Evolutionary conservation across 345 rosid genomes (phyloP), one percentile per base, ranked within the genome.

Genomic region (Ceriops tagal): DNA sequence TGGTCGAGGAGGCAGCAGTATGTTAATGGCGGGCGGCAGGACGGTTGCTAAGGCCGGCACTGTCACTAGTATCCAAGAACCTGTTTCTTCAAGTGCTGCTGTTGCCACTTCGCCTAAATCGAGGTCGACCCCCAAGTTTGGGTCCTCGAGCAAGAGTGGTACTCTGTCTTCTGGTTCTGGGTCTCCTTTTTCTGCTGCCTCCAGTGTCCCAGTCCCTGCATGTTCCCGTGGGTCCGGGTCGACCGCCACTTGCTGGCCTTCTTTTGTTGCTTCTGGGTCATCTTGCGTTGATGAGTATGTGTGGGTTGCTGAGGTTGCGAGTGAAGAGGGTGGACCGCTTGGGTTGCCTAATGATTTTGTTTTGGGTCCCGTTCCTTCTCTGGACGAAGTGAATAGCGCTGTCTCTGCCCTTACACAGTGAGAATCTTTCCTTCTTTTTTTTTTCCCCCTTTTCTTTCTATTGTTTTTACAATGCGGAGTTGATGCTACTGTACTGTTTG

Each of bases 331-430:
- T 0, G 69, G 15, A 47, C 27, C 66, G 5, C 13, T n/a, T 70
- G 62, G 67, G 61, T 35, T 62, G 32, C 30, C 58, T 63, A 85
- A 85, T 74, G 88, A 87, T 53, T 77, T 57, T 55, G 53, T 77
- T 69, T 74, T 84, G 3, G 91, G 89, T 24, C 73, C 85, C 73
- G 86, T 81, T 77, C 98, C 97, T 62, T 87, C 92, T 21, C 9
- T 72, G 20, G 92, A 84, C 4, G 98, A 93, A 83, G 93, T 93
- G 61, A 82, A 87, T 5, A 69, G 61, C 5, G 97, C 95, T 62
- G 83, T 91, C 71, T 87, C 96, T 74, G 90, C 97, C 20, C 80
- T 93, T 66, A 83, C 79, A 28, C 80, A 79, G 98, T 93, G 71
- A 75, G 89, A 3, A 52, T 49, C 26, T 21, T 55, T 8, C 0